phyloP scores from a whole-genome alignment of 2,329 filamentous ascomycete genomes.

The Emmonsia crescens region DNA sequence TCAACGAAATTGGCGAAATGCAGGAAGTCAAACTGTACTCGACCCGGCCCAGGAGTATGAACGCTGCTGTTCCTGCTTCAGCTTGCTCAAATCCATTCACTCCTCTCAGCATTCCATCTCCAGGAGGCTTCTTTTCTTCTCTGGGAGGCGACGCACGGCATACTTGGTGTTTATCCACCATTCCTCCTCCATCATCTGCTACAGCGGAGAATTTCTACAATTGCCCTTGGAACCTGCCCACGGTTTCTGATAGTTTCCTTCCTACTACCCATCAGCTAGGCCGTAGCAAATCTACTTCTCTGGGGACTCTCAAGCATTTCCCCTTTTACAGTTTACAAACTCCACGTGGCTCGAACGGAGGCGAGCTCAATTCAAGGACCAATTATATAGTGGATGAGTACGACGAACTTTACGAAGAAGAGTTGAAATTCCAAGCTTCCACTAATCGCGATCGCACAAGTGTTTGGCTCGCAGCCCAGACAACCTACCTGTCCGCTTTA shows the following conservation, averaged over 20 bases:
- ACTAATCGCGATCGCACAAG: conserved; percentile 77
- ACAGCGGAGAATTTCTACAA: conserved; percentile 90
- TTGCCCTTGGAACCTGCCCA: conserved; percentile 57
- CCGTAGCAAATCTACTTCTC: background rate
- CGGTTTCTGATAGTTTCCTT: no score
- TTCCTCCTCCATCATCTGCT: conserved; percentile 64
- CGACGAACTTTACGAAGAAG: conserved; percentile 62
- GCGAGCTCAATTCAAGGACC: conserved; percentile 23
- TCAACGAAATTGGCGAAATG: conserved; percentile 46
- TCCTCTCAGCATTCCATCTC: conserved; percentile 78
- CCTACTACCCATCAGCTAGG: background rate
- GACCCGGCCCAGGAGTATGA: conserved; percentile 35
- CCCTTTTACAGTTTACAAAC: background rate
- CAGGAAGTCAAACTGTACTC: conserved; percentile 47
- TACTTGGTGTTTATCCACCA: conserved; percentile 63
- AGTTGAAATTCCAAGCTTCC: conserved; percentile 58
- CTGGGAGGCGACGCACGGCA: conserved; percentile 63
- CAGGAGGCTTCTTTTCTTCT: conserved; percentile 81
- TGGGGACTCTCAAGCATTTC: background rate
- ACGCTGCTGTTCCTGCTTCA: conserved; percentile 41
- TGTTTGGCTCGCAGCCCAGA: conserved; percentile 75
- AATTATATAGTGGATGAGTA: conserved; percentile 57
- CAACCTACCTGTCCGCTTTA: conserved; percentile 61
- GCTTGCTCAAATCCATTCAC: conserved; percentile 59
- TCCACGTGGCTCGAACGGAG: background rate